Percentiles rank a stretch among this genome's conserved stretches.
phyloP scores from a whole-genome alignment of 176 grass and related monocot species.

The Eleusine coracana region DNA sequence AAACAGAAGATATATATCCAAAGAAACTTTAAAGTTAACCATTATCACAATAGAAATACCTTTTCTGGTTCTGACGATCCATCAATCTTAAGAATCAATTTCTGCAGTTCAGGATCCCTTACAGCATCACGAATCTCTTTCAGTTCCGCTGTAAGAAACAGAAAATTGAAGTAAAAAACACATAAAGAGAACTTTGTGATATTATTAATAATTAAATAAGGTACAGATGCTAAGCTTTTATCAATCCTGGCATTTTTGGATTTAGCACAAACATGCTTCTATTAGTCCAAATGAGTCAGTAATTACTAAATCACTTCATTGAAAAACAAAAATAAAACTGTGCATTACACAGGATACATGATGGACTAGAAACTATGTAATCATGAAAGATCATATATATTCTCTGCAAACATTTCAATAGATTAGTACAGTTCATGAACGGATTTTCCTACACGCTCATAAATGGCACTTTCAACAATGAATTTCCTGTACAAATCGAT shows the following conservation, averaged over 20 bases:
- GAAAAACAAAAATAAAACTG: background rate
- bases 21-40: conserved; percentile 2
- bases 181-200: background rate
- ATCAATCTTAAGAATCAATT: conserved; percentile 65
- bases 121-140: conserved; percentile 62
- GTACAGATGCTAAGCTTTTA: background rate
- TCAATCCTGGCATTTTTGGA: background rate
- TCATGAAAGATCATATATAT: background rate
- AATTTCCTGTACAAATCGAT: background rate
- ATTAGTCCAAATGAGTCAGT: background rate
- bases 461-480: background rate
- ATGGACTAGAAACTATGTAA: background rate
- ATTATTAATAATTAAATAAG: background rate
- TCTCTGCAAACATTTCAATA: background rate
- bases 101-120: conserved; percentile 59
- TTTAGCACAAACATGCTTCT: background rate
- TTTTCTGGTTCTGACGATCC: conserved; percentile 71
- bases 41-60: conserved; percentile 36
- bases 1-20: background rate
- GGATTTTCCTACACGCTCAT: background rate
- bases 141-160: conserved; percentile 48
- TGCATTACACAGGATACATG: background rate
- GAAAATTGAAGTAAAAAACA: conserved; percentile 14
- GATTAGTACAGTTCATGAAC: background rate
- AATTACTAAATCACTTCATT: background rate